These are phyloP conservation scores for Scutellaria minor DNA, from an alignment of 257 asterid genomes.

Conservation along the genomic window DNA sequence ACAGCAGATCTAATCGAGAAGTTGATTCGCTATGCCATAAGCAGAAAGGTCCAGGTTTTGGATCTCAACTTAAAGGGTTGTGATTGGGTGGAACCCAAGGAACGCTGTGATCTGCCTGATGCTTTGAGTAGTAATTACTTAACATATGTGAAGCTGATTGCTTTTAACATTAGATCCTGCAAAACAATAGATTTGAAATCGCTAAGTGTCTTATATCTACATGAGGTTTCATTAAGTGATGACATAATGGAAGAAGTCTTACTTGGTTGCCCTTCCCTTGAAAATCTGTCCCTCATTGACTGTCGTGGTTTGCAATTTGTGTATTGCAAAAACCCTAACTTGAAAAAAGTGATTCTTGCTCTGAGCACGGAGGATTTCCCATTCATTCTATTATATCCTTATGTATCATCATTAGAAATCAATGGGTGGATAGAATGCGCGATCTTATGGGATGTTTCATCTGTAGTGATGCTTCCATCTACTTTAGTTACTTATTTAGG, in stretches of 20 bases:
- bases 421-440: neutral
- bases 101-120: slow-evolving; percentile 37
- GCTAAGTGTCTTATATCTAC: slow-evolving; percentile 28
- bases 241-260: slow-evolving; percentile 28
- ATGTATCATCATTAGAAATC: slow-evolving; percentile 28
- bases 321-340: slow-evolving; percentile 23
- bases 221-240: slow-evolving; percentile 25
- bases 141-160: slow-evolving; percentile 32
- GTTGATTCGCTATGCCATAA: slow-evolving; percentile 39
- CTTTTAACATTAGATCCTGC: slow-evolving; percentile 29
- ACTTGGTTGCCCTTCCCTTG: slow-evolving; percentile 40
- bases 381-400: slow-evolving; percentile 19
- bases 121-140: slow-evolving; percentile 36
- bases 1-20: slow-evolving; percentile 28
- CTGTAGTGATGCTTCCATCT: slow-evolving; percentile 33
- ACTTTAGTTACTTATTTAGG: neutral
- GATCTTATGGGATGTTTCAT: slow-evolving; percentile 8
- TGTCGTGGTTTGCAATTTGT: slow-evolving; percentile 29
- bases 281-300: slow-evolving; percentile 34
- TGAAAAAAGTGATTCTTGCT: slow-evolving; percentile 34
- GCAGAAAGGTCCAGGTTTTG: slow-evolving; percentile 41
- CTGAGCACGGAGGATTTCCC: neutral
- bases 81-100: neutral
- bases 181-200: slow-evolving; percentile 27
- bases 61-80: slow-evolving; percentile 38